A percentile compares a stretch with the other conserved stretches of the same genome.
These are phyloP conservation scores for Rickenella mellea DNA, from an alignment of 768 basidiomycete genomes.

Conservation along the genomic window DNA sequence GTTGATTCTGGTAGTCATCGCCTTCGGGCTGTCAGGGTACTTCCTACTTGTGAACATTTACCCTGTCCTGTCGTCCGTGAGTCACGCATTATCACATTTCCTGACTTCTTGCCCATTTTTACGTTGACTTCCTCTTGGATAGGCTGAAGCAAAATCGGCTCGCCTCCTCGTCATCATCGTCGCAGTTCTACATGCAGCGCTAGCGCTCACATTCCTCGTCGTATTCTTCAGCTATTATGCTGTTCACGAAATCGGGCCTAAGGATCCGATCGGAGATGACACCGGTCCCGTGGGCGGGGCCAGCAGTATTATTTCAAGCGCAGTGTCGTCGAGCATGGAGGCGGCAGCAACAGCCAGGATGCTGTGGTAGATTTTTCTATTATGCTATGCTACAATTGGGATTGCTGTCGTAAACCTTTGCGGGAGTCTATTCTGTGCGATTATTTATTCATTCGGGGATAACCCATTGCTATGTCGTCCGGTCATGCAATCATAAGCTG, in stretches of 20 bases:
- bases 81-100: constrained; percentile 18
- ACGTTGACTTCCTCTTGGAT: background rate
- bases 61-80: constrained; percentile 76
- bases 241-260: constrained; percentile 27
- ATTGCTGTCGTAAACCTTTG: too few relatives aligned
- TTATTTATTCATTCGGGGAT: too few relatives aligned
- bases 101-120: background rate
- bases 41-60: constrained; percentile 83
- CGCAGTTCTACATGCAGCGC: constrained; percentile 61
- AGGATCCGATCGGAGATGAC: constrained; percentile 15
- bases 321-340: too few relatives aligned
- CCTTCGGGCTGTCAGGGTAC: constrained; percentile 74
- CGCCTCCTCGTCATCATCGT: constrained; percentile 75
- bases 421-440: too few relatives aligned
- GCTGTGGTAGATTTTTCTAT: too few relatives aligned
- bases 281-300: too few relatives aligned
- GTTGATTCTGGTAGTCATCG: constrained; percentile 69
- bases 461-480: too few relatives aligned
- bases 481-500: constrained; percentile 21
- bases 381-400: too few relatives aligned
- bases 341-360: too few relatives aligned
- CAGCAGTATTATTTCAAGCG: too few relatives aligned
- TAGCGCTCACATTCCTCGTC: constrained; percentile 83
- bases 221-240: constrained; percentile 58
- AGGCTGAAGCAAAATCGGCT: constrained; percentile 84